Evolutionary conservation across 495 filamentous ascomycete genomes (phyloP).

Genomic region (Talaromyces liani): DNA sequence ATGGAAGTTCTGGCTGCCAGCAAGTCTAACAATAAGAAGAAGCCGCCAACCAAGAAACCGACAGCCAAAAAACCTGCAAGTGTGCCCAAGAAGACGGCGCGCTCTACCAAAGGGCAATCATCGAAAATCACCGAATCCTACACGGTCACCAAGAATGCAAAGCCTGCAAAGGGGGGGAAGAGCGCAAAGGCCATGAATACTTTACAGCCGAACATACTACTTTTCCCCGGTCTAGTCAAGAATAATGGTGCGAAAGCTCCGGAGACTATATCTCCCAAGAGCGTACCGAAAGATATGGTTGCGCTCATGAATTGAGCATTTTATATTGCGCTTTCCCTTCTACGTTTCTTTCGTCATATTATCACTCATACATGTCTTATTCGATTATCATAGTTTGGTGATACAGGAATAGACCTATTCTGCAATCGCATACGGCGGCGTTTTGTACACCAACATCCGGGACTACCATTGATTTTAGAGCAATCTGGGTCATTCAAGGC

Average conservation of each 20-base stretch:
- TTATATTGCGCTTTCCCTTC: neutral
- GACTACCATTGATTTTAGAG: neutral
- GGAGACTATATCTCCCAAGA: neutral
- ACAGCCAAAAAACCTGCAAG: slow-evolving; percentile 19
- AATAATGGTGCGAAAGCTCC: neutral
- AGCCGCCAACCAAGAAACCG: slow-evolving; percentile 17
- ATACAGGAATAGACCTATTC: slow-evolving; percentile 8
- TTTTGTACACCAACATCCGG: neutral
- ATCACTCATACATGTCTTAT: neutral
- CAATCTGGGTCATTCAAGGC: neutral
- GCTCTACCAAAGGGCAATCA: slow-evolving; percentile 16
- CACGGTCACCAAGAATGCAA: slow-evolving; percentile 30
- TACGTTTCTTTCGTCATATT: neutral
- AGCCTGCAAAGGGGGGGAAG: neutral
- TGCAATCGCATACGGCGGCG: slow-evolving; percentile 1
- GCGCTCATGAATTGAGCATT: neutral
- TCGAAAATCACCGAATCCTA: slow-evolving; percentile 30
- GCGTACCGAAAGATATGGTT: neutral
- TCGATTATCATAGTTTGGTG: neutral
- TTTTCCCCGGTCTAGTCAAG: neutral
- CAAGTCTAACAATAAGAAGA: slow-evolving; percentile 9
- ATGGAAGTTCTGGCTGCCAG: slow-evolving; percentile 16
- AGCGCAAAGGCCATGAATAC: neutral
- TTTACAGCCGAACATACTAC: neutral
- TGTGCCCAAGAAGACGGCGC: slow-evolving; percentile 10